Conservation (phyloP, 305 asterid genomes). For the Solanum hybrid region DNA sequence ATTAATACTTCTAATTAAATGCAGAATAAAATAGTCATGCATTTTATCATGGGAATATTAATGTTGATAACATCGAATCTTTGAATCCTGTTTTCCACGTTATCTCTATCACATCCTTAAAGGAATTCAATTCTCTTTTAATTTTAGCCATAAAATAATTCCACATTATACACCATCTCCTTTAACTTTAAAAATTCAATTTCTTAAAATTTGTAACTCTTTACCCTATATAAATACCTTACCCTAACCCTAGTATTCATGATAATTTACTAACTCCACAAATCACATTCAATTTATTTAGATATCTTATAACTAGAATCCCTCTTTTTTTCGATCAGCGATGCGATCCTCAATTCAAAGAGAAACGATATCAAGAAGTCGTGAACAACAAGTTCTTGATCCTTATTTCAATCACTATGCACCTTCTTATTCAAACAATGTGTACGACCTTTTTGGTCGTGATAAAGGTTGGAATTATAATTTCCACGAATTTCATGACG, state of each 20-base stretch:
- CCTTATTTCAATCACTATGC: too few species aligned
- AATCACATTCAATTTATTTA: too few species aligned
- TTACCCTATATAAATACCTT: too few species aligned
- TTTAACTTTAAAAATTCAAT: too few species aligned
- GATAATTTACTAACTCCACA: too few species aligned
- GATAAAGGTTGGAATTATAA: neutral
- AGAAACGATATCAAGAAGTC: too few species aligned
- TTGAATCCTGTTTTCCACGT: neutral
- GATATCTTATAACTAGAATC: too few species aligned
- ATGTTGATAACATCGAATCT: neutral
- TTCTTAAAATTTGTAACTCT: too few species aligned
- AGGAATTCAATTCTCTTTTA: neutral
- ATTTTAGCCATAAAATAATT: neutral
- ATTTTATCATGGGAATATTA: neutral
- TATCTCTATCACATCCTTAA: neutral
- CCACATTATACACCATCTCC: neutral
- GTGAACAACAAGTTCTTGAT: too few species aligned
- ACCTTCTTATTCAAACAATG: neutral
- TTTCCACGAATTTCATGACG: neutral
- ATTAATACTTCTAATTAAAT: neutral
- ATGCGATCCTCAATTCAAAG: too few species aligned
- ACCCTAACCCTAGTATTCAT: too few species aligned
- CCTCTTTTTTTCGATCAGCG: too few species aligned
- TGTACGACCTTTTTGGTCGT: neutral
- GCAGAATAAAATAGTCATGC: neutral